phyloP scores from a whole-genome alignment of 2,329 filamentous ascomycete species.

The Orbilia quercus region DNA sequence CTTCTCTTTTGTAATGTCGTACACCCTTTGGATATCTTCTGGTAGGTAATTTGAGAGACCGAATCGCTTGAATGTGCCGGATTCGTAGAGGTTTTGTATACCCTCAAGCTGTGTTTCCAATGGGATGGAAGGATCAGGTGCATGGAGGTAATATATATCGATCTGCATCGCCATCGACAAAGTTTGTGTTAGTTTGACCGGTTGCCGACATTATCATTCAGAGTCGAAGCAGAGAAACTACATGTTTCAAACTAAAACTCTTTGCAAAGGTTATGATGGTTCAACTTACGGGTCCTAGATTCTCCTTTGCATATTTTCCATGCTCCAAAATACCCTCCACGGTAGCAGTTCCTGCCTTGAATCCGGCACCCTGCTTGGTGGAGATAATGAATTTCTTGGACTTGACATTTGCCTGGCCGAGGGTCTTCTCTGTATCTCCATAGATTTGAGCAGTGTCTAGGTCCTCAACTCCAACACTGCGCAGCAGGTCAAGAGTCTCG shows the following conservation, averaged over 20 bases:
- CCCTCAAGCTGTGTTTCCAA: constrained; percentile 83
- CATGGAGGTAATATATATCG: constrained; percentile 83
- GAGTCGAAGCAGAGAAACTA: too few relatives aligned
- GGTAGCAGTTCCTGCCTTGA: constrained; percentile 15
- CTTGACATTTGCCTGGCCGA: constrained; percentile 29
- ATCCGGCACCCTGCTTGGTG: constrained; percentile 41
- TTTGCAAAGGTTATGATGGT: background rate
- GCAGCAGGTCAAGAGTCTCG: constrained; percentile 32
- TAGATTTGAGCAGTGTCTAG: constrained; percentile 53
- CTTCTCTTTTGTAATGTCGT: constrained; percentile 80
- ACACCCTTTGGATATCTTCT: constrained; percentile 87
- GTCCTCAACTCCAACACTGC: constrained; percentile 31
- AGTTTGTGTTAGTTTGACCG: background rate
- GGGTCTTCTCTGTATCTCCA: constrained; percentile 25
- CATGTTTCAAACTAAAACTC: background rate
- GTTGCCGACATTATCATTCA: too few relatives aligned
- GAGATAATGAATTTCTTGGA: constrained; percentile 41
- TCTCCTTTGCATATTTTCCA: constrained; percentile 30
- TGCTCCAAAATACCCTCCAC: constrained; percentile 33
- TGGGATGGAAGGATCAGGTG: constrained; percentile 73
- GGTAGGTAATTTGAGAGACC: constrained; percentile 87
- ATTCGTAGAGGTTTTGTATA: constrained; percentile 83
- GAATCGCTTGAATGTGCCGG: constrained; percentile 84
- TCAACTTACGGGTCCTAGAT: constrained; percentile 43
- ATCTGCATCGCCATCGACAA: constrained; percentile 63